These are phyloP conservation scores for Gossypium laxum DNA, from an alignment of 441 rosid genomes.

Conservation along the genomic window DNA sequence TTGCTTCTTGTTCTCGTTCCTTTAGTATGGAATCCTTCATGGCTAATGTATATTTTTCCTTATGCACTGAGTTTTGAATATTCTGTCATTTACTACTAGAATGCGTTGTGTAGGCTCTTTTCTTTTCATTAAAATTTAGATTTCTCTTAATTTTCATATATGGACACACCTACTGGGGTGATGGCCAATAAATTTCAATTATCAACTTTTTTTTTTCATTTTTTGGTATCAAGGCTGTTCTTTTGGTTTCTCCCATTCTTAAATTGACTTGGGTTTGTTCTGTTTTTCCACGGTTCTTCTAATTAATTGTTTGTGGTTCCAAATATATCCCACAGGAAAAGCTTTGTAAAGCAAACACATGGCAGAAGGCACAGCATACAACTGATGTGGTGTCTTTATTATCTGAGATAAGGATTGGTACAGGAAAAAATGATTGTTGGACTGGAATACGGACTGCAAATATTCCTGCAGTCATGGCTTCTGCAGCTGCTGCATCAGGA, in stretches of 20 bases:
- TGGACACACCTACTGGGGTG: background rate
- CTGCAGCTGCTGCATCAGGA: conserved; percentile 97
- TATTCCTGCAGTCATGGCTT: conserved; percentile 95
- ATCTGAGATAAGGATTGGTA: conserved; percentile 87
- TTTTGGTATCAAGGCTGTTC: background rate
- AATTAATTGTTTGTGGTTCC: conserved; percentile 9
- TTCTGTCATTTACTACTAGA: background rate
- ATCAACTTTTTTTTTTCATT: background rate
- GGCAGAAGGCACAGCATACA: conserved; percentile 86
- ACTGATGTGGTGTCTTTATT: conserved; percentile 88
- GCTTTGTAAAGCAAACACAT: conserved; percentile 91
- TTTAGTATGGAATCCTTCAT: background rate
- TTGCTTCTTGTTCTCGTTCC: background rate
- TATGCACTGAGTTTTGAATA: background rate
- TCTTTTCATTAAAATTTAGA: background rate
- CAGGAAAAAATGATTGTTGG: conserved; percentile 87
- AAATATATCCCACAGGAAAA: conserved; percentile 52
- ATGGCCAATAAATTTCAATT: background rate
- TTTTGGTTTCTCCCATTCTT: background rate
- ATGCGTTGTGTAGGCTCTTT: background rate
- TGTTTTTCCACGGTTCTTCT: background rate
- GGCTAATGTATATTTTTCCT: background rate
- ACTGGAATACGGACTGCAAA: conserved; percentile 77
- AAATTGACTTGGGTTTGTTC: conserved; percentile 13
- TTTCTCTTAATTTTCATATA: background rate